Evolutionary conservation across 768 basidiomycete species (phyloP).

Genomic region (Naganishia onofrii): DNA sequence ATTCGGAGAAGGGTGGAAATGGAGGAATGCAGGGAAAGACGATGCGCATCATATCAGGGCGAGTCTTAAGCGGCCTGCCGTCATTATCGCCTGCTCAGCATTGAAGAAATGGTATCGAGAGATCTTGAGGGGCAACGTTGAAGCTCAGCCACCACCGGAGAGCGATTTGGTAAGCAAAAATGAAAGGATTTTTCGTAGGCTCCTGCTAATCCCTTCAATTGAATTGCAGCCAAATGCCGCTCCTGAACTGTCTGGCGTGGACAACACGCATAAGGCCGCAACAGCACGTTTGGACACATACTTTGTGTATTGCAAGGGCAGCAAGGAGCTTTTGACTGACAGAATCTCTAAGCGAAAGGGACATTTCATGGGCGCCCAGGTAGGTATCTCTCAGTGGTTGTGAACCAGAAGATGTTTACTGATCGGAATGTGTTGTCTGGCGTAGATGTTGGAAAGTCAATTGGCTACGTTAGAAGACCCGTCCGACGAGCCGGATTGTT

Average conservation of each 20-base stretch:
- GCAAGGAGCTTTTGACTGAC: slow-evolving; percentile 41
- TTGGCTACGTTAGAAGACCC: slow-evolving; percentile 49
- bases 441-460: slow-evolving; percentile 47
- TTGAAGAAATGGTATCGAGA: slow-evolving; percentile 78
- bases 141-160: slow-evolving; percentile 41
- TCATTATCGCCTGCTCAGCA: slow-evolving; percentile 84
- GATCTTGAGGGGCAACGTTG: slow-evolving; percentile 65
- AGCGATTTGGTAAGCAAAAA: slow-evolving; percentile 43
- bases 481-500: slow-evolving; percentile 42
- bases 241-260: slow-evolving; percentile 10
- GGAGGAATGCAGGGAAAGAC: slow-evolving; percentile 19
- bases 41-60: slow-evolving; percentile 29
- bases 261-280: slow-evolving; percentile 40
- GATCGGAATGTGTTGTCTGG: not conserved
- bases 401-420: not conserved
- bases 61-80: slow-evolving; percentile 55
- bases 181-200: no score
- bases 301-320: slow-evolving; percentile 66
- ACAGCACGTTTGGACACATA: slow-evolving; percentile 59
- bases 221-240: slow-evolving; percentile 1
- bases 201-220: not conserved
- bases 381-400: not conserved
- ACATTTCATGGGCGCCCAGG: slow-evolving; percentile 48
- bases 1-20: slow-evolving; percentile 30
- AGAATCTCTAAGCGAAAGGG: slow-evolving; percentile 48